Evolutionary conservation across 139 green algal genomes (phyloP).

Genomic region (Tetradesmus obliquus): DNA sequence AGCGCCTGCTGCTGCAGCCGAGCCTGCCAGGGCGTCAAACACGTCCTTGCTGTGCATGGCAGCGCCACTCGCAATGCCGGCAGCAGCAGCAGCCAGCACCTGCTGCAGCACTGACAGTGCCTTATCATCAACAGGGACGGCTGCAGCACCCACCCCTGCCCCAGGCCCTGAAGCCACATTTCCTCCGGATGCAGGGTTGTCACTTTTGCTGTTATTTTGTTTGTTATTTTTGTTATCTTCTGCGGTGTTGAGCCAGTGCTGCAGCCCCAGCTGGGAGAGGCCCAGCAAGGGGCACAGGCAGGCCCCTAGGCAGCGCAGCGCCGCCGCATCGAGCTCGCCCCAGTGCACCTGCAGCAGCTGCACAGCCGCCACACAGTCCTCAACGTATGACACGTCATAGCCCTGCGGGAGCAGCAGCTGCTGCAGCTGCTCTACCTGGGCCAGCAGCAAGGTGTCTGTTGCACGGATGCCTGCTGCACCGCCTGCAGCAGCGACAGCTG

Average conservation of each 20-base stretch:
- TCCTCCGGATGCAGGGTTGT: background rate
- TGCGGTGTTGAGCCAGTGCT: background rate
- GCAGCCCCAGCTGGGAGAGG: background rate
- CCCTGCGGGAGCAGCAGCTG: constrained; percentile 13
- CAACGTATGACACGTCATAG: background rate
- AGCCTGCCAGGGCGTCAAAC: constrained; percentile 18
- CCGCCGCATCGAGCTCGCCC: background rate
- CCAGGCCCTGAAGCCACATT: background rate
- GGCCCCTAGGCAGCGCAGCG: background rate
- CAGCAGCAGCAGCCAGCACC: constrained; percentile 26
- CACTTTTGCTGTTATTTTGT: no score
- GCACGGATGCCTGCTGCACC: background rate
- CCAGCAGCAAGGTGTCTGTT: background rate
- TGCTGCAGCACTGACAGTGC: constrained; percentile 3
- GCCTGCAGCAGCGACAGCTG: constrained; percentile 30
- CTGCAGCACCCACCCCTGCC: no score
- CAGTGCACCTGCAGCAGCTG: constrained; percentile 43
- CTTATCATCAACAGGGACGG: background rate
- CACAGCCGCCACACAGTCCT: constrained; percentile 14
- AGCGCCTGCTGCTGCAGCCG: background rate
- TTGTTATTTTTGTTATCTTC: background rate
- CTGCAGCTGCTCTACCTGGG: background rate
- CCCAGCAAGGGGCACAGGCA: constrained; percentile 32
- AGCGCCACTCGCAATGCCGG: background rate
- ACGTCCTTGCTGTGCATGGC: constrained; percentile 36